Base-by-base conservation (phyloP, 169 alveolate genomes). In the Cryptosporidium parvum region DNA sequence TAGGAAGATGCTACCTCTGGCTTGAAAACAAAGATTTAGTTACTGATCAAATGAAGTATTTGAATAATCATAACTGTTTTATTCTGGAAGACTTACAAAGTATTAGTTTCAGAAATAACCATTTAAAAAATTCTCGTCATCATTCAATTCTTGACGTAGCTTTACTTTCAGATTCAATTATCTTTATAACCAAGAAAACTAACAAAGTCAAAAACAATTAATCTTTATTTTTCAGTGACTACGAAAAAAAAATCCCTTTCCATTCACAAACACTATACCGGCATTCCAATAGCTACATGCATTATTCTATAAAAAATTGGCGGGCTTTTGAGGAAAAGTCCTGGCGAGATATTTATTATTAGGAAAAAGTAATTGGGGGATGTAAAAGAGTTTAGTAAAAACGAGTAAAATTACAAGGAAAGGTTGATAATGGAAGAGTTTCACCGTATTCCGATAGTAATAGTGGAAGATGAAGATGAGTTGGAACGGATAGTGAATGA, bases 1-100 rank as follows among this genome's bases (percentile, higher is more conserved):
- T 59, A 12, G 89, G 75, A 18, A 59, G 69, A 48, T 80, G 89
- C 39, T 80, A 80, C 53, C 62, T 80, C 4, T 80, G 89, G 89
- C 26, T 65, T 1, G 75, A 80, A 16, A 80, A 59, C 52, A 53
- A 73, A 53, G 52, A 73, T 3, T 31, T 73, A 2, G 71, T 56
- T 8, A 37, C 56, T 18, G 70, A 73, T n/a, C 72, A 73, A 21
- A 73, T 73, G 86, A 73, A 14, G 35, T 73, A 53, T 21, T 73
- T 53, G 44, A 73, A 3, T 29, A 58, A 5, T 3, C 86, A 73
- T 21, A 73, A 73, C 56, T 73, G 86, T 26, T 73, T 37, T 56
- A 59, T 73, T 7, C 35, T 73, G 23, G 52, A 56, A 35, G 56
- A 56, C 37, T 59, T 21, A 14, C 48, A 65, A 33, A 35, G 26